Evolutionary conservation across 371 early-diverging fungal genomes (phyloP), one percentile per base, ranked within the genome.

Genomic region (Rhizopus microsporus): DNA sequence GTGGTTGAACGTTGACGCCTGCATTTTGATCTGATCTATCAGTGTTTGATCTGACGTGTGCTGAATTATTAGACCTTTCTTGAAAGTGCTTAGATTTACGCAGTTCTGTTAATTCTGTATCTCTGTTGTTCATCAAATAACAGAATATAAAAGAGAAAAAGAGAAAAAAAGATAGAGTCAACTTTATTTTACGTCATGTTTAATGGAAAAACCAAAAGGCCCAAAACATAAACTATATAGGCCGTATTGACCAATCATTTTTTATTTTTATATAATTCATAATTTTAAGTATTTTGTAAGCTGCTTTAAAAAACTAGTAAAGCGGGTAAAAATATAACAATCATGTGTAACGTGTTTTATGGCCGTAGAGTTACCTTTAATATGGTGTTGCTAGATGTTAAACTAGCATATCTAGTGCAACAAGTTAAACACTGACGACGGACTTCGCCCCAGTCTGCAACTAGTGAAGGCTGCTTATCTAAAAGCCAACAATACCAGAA

Each of bases 401-500:
- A 23, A 23, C 23, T 23, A 23, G 2, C 23, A 23, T 2, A 23
- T 23, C 23, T 23, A 23, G 2, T 23, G 23, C 23, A 23, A 23
- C 23, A 23, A 23, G 23, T 23, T 23, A 23, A 23, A 2, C 2
- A 23, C 23, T 23, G 23, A 23, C 2, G 23, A 23, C 2, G 2
- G 1, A 0, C 23, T 23, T 23, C 23, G 23, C 23, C 23, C 23
- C 23, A 23, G 23, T 23, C 23, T 2, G 2, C 23, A 23, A 23
- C 23, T 23, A 23, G 23, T 23, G 23, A 23, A 23, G 23, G 23
- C 23, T 23, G 23, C 23, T 23, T 23, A 23, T 23, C 23, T 23
- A 23, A 23, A 23, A 49, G n/a, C 42, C 37, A 5, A 59, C 10
- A 4, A 46, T 35, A 46, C 45, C 37, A 9, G 51, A 59, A 1